These are phyloP conservation scores for Cystofilobasidium capitatum DNA, from an alignment of 768 basidiomycete species.

Conservation along the genomic window DNA sequence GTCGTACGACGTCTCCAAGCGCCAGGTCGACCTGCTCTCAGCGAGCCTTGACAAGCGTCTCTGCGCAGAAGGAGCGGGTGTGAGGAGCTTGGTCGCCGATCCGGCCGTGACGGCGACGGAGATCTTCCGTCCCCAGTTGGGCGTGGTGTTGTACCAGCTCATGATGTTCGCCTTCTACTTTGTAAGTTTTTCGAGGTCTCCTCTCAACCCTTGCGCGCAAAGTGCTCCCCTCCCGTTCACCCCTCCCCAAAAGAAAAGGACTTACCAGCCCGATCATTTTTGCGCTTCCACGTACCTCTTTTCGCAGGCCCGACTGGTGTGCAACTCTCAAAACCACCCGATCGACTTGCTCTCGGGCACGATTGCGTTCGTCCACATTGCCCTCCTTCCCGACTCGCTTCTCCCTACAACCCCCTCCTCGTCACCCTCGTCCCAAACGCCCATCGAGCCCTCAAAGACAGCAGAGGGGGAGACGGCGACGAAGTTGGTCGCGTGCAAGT, in stretches of 20 bases:
- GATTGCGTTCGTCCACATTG: slow-evolving; percentile 56
- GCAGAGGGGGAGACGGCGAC: neutral
- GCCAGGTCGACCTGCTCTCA: slow-evolving; percentile 62
- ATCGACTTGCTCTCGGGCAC: slow-evolving; percentile 58
- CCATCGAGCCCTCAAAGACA: neutral
- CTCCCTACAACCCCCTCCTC: slow-evolving; percentile 33
- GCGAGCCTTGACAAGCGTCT: slow-evolving; percentile 46
- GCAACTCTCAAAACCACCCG: slow-evolving; percentile 52
- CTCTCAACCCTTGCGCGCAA: neutral
- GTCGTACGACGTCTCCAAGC: slow-evolving; percentile 65
- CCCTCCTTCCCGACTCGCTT: slow-evolving; percentile 51
- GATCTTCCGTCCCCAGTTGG: slow-evolving; percentile 39
- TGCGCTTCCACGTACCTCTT: neutral
- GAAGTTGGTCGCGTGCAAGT: slow-evolving; percentile 15
- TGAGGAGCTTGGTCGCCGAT: slow-evolving; percentile 56
- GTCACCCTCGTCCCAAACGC: neutral
- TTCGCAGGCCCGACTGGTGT: slow-evolving; percentile 45
- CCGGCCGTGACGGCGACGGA: slow-evolving; percentile 64
- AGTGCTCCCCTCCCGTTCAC: neutral
- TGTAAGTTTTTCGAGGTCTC: slow-evolving; percentile 47
- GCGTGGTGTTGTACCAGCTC: slow-evolving; percentile 44
- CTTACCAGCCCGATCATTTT: neutral
- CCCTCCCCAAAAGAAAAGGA: neutral
- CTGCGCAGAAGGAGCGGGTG: slow-evolving; percentile 31
- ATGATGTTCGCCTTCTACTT: slow-evolving; percentile 52